Evolutionary conservation across 2,329 filamentous ascomycete species (phyloP).

Genomic region (Phaeosphaeriaceae sp.): DNA sequence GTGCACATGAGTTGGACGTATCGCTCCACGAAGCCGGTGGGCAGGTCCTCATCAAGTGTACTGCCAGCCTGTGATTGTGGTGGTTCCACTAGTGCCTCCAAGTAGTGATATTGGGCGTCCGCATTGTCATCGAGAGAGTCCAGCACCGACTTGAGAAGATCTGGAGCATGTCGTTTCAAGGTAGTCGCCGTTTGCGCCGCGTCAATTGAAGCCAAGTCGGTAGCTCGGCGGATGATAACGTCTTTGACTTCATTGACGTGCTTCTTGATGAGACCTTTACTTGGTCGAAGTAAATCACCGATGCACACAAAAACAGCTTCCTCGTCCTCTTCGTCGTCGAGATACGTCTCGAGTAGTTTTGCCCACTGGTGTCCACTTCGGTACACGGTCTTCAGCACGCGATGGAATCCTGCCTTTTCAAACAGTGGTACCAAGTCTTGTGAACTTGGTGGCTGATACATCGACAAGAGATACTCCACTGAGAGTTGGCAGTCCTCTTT

Average conservation of each 20-base stretch:
- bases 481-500: slow-evolving; percentile 96
- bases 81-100: slow-evolving; percentile 78
- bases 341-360: slow-evolving; percentile 79
- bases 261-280: slow-evolving; percentile 69
- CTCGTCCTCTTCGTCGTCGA: slow-evolving; percentile 82
- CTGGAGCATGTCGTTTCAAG: slow-evolving; percentile 67
- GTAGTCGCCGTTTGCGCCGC: slow-evolving; percentile 70
- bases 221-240: slow-evolving; percentile 71
- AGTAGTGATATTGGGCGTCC: slow-evolving; percentile 76
- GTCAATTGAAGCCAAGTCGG: slow-evolving; percentile 72
- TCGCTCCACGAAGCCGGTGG: slow-evolving; percentile 74
- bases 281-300: slow-evolving; percentile 73
- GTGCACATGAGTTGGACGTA: slow-evolving; percentile 93
- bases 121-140: slow-evolving; percentile 67
- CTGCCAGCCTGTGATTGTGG: slow-evolving; percentile 23
- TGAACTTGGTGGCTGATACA: slow-evolving; percentile 89
- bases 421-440: slow-evolving; percentile 78
- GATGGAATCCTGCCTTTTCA: slow-evolving; percentile 81
- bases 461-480: slow-evolving; percentile 90
- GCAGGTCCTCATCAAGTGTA: slow-evolving; percentile 32
- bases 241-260: slow-evolving; percentile 76
- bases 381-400: slow-evolving; percentile 90
- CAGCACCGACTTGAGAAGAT: slow-evolving; percentile 73
- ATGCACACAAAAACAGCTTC: slow-evolving; percentile 82
- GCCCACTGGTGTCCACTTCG: slow-evolving; percentile 80